A percentile compares a stretch with the other conserved stretches of the same genome.
phyloP scores from a whole-genome alignment of 305 asterid species.

The Nicotiana rustica region DNA sequence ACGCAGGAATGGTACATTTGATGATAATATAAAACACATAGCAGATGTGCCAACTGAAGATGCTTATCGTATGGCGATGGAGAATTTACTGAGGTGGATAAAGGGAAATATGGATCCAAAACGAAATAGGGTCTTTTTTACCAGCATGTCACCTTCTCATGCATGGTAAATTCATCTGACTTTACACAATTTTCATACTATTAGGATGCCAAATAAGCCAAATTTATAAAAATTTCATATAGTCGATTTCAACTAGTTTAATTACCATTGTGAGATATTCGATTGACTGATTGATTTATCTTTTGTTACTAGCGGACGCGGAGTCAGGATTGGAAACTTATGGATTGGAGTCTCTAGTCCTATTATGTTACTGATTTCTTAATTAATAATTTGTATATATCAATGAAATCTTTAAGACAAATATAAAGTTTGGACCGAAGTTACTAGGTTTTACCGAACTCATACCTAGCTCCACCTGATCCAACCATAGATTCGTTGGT shows the following conservation, averaged over 20 bases:
- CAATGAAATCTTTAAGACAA: too few species aligned
- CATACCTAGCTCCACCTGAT: too few species aligned
- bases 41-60: slow-evolving; percentile 57
- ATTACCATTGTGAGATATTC: not conserved
- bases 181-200: not conserved
- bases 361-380: too few species aligned
- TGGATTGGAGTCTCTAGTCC: too few species aligned
- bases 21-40: slow-evolving; percentile 53
- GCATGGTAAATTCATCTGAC: slow-evolving; percentile 49
- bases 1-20: slow-evolving; percentile 61
- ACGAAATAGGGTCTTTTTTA: slow-evolving; percentile 66
- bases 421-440: too few species aligned
- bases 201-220: not conserved
- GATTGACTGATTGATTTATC: not conserved
- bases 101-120: slow-evolving; percentile 62
- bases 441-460: too few species aligned
- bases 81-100: slow-evolving; percentile 67
- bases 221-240: not conserved
- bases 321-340: too few species aligned
- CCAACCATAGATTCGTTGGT: too few species aligned
- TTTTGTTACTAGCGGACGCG: not conserved
- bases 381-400: too few species aligned
- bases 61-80: slow-evolving; percentile 74
- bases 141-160: slow-evolving; percentile 82
- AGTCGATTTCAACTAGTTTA: not conserved